These are phyloP conservation scores for Aristolochia californica DNA, from an alignment of 164 flowering plant genomes.

Conservation along the genomic window DNA sequence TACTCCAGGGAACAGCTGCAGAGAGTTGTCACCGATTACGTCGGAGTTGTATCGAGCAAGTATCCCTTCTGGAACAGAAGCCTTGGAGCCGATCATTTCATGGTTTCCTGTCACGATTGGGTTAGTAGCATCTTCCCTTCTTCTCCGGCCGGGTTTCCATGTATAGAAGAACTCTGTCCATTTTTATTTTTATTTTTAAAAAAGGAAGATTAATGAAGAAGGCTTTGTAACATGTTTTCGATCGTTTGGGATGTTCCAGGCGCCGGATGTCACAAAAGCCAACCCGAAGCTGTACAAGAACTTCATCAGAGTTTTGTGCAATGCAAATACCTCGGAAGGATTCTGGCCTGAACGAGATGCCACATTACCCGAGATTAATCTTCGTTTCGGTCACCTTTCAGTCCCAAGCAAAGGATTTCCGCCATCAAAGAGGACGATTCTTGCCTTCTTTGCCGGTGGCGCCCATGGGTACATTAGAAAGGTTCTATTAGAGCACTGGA, in stretches of 20 bases:
- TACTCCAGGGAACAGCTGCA: conserved; percentile 26
- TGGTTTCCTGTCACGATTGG: conserved; percentile 74
- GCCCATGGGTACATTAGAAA: conserved; percentile 5
- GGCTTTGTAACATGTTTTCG: too few relatives aligned
- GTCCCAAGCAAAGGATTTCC: background rate
- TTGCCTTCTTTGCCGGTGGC: conserved; percentile 9
- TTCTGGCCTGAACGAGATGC: conserved; percentile 6
- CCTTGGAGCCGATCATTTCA: conserved; percentile 55
- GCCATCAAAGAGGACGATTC: background rate
- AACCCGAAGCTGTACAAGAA: conserved; percentile 3
- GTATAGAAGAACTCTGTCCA: too few relatives aligned
- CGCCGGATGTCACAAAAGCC: background rate
- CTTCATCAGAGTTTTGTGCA: conserved; percentile 6
- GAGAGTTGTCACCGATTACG: conserved; percentile 25
- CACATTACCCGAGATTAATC: conserved; percentile 8
- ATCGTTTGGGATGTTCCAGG: background rate
- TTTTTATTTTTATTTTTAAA: too few relatives aligned
- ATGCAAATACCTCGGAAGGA: conserved; percentile 10
- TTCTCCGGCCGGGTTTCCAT: too few relatives aligned
- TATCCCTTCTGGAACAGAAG: conserved; percentile 59
- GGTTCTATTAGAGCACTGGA: conserved; percentile 8
- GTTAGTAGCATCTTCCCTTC: too few relatives aligned
- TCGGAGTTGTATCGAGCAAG: conserved; percentile 26
- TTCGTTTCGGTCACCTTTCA: background rate
- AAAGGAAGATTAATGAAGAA: too few relatives aligned